Percentiles rank a stretch among this genome's conserved stretches.
phyloP scores from a whole-genome alignment of 2,329 filamentous ascomycete species.

The Fusarium austroafricanum region DNA sequence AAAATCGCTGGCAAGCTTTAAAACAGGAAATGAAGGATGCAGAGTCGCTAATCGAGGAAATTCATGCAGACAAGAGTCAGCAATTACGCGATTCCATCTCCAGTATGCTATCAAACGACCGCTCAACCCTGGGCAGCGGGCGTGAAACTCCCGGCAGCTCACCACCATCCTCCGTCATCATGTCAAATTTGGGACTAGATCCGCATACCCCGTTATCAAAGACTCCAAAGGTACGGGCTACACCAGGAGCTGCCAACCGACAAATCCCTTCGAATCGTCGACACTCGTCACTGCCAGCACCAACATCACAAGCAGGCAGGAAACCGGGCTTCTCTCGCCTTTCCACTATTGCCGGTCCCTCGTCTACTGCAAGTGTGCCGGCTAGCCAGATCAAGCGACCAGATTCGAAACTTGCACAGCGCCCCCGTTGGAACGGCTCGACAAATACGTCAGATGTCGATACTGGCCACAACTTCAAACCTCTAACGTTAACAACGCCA shows the following conservation, averaged over 20 bases:
- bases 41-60: conserved; percentile 79
- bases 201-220: conserved; percentile 59
- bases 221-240: conserved; percentile 59
- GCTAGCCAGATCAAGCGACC: conserved; percentile 57
- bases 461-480: conserved; percentile 75
- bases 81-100: conserved; percentile 93
- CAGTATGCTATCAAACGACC: conserved; percentile 87
- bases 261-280: conserved; percentile 60
- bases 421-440: conserved; percentile 79
- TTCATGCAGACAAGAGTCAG: conserved; percentile 73
- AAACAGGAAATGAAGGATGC: conserved; percentile 82
- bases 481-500: conserved; percentile 69
- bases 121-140: conserved; percentile 75
- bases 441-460: conserved; percentile 73
- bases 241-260: conserved; percentile 59
- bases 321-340: conserved; percentile 58
- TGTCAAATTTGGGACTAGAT: conserved; percentile 66
- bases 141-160: conserved; percentile 78
- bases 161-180: conserved; percentile 70
- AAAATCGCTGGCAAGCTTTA: conserved; percentile 81
- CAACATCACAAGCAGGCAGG: conserved; percentile 54
- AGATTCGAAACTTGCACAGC: conserved; percentile 61
- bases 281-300: conserved; percentile 62
- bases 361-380: conserved; percentile 59
- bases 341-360: conserved; percentile 61